These are phyloP conservation scores for Phalaenopsis equestris DNA, from an alignment of 106 monocot genomes.

Conservation along the genomic window DNA sequence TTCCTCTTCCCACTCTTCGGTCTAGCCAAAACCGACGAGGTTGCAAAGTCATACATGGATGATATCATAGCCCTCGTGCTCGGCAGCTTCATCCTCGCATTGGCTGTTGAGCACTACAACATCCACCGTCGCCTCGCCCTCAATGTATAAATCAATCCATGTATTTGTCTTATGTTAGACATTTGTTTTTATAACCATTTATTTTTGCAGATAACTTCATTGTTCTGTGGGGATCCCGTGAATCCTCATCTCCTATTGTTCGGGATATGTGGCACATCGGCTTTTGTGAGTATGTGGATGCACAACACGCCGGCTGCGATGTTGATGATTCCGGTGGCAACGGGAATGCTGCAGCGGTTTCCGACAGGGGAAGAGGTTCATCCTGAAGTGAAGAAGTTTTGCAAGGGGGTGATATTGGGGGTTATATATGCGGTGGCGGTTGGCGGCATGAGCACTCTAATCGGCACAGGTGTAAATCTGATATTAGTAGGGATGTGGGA, in stretches of 20 bases:
- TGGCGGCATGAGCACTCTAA: slow-evolving; percentile 80
- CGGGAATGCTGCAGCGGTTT: slow-evolving; percentile 61
- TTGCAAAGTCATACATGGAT: slow-evolving; percentile 92
- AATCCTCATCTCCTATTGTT: slow-evolving; percentile 64
- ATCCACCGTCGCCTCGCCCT: slow-evolving; percentile 86
- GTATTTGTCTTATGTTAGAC: background rate
- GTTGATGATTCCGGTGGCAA: slow-evolving; percentile 95
- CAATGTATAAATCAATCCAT: slow-evolving; percentile 29
- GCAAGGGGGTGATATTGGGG: slow-evolving; percentile 73
- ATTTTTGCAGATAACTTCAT: slow-evolving; percentile 48
- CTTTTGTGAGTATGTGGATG: slow-evolving; percentile 98
- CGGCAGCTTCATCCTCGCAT: slow-evolving; percentile 90
- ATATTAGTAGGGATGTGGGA: slow-evolving; percentile 80
- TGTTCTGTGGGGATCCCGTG: slow-evolving; percentile 63
- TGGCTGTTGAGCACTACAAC: slow-evolving; percentile 91
- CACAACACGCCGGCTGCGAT: slow-evolving; percentile 80
- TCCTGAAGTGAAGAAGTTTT: slow-evolving; percentile 40
- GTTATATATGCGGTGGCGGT: slow-evolving; percentile 72
- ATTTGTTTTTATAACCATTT: background rate
- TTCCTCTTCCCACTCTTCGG: slow-evolving; percentile 89
- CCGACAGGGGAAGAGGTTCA: slow-evolving; percentile 16
- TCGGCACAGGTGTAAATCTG: slow-evolving; percentile 83
- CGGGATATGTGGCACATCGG: slow-evolving; percentile 70
- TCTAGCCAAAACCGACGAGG: slow-evolving; percentile 39
- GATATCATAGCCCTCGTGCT: slow-evolving; percentile 90